A percentile compares a stretch with the other conserved stretches of the same genome.
These are phyloP conservation scores for Penicillium coprophilum DNA, from an alignment of 495 filamentous ascomycete genomes.

Conservation along the genomic window DNA sequence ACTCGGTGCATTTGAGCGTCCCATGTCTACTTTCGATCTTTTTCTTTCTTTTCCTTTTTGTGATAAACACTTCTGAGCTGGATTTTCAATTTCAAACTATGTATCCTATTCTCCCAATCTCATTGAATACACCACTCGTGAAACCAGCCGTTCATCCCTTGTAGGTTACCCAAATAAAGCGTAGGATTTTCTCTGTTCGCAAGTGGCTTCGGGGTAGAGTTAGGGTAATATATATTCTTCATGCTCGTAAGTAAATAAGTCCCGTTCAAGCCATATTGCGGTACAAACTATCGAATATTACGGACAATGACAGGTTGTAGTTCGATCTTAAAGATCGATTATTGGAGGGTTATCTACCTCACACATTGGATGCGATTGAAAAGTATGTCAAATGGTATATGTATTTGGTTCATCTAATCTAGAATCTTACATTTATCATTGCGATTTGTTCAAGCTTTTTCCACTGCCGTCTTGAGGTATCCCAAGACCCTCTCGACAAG, in stretches of 20 bases:
- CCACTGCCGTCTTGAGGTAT: constrained; percentile 24
- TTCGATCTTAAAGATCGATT: not conserved
- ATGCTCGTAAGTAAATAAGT: not conserved
- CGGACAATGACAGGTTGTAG: not conserved
- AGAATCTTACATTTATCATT: constrained; percentile 20
- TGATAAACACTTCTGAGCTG: not conserved
- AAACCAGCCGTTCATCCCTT: not conserved
- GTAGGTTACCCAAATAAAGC: not conserved
- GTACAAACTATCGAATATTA: not conserved
- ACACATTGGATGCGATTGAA: not conserved
- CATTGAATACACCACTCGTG: not conserved
- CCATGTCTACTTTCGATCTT: constrained; percentile 8
- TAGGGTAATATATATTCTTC: not conserved
- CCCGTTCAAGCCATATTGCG: not conserved
- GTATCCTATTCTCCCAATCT: constrained; percentile 1
- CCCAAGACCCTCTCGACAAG: constrained; percentile 39
- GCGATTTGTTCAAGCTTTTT: not conserved
- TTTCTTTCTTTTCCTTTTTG: constrained; percentile 1
- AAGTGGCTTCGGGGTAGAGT: not conserved
- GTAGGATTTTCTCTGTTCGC: not conserved
- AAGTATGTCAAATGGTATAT: not conserved
- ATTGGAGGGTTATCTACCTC: not conserved
- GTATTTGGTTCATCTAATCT: not conserved
- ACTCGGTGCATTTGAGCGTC: constrained; percentile 17
- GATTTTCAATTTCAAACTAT: not conserved